These are phyloP conservation scores for Miscanthus lutarioriparius DNA, from an alignment of 176 grass and related monocot species.

Conservation along the genomic window DNA sequence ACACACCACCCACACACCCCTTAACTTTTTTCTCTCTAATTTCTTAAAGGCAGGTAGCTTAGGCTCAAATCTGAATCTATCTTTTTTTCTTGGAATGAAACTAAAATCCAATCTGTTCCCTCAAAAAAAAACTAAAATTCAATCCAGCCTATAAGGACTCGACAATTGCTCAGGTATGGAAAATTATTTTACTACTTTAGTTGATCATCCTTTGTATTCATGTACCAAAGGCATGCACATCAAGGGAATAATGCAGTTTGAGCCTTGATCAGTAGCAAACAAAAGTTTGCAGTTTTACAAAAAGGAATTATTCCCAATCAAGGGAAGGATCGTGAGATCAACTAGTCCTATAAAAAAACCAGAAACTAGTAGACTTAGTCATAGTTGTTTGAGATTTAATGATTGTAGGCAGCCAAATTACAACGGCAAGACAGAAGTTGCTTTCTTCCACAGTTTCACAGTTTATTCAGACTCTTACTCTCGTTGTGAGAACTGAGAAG, in stretches of 20 bases:
- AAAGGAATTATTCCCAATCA: slow-evolving; percentile 13
- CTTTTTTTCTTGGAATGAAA: background rate
- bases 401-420: background rate
- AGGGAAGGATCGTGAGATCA: background rate
- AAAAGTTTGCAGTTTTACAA: slow-evolving; percentile 21
- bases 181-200: background rate
- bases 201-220: slow-evolving; percentile 7
- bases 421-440: slow-evolving; percentile 3
- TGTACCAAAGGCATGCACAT: too few relatives aligned
- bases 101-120: background rate
- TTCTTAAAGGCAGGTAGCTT: background rate
- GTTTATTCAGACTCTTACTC: background rate
- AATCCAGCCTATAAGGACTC: background rate
- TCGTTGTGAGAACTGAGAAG: background rate
- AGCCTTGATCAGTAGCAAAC: slow-evolving; percentile 11
- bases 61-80: background rate
- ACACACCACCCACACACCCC: too few relatives aligned
- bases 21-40: too few relatives aligned
- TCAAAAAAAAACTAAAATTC: too few relatives aligned
- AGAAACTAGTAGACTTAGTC: background rate
- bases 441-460: background rate
- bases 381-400: background rate
- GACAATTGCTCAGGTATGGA: background rate
- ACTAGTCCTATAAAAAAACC: background rate
- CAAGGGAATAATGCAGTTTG: slow-evolving; percentile 6